Base-by-base conservation (phyloP, 2,329 filamentous ascomycete genomes). In the Sporothrix curviconia region DNA sequence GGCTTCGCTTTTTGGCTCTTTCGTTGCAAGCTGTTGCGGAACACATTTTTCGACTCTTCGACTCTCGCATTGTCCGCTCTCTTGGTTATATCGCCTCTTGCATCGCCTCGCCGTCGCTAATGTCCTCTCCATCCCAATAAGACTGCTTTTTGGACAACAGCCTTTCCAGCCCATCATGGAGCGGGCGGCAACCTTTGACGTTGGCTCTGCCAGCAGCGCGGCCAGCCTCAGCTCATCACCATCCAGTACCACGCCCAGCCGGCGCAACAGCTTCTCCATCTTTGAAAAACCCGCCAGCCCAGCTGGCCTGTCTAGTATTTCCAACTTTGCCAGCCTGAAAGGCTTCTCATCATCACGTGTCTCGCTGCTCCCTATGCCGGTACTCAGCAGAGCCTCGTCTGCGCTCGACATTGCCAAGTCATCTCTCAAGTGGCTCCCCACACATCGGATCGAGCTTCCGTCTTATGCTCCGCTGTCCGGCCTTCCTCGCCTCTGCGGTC, bases 251-350 rank as follows among this genome's bases (percentile, higher is more conserved):
- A 28, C 52, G 0, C 52, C 57, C 34, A 63, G 61, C 44, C 57
- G 60, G 6, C 57, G 60, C 55, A 63, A 62, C 59, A 63, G 61
- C 50, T 62, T 63, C 50, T 57, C 60, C 34, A 42, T 58, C 12
- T 39, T 58, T 12, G 61, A 63, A 39, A 63, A 63, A 39, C 52
- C 58, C 9, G 44, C 30, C n/a, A 12, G 17, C n/a, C 2, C 32
- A n/a, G 39, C 59, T 5, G 52, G 55, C 22, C 30, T 61, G 22
- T 55, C 61, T 12, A 46, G 39, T 34, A 49, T 60, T 25, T 44
- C 60, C 36, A 58, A 47, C 24, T 49, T 63, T n/a, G 19, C 51
- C 56, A 59, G 44, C 28, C 37, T 59, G 32, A 46, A 56, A 15
- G 42, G 49, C 47, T 40, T 59, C n/a, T 55, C 57, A 2, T 37